Evolutionary conservation across 2,329 filamentous ascomycete species (phyloP), one percentile per base, ranked within the genome.

Genomic region (Orbilia brochopaga): DNA sequence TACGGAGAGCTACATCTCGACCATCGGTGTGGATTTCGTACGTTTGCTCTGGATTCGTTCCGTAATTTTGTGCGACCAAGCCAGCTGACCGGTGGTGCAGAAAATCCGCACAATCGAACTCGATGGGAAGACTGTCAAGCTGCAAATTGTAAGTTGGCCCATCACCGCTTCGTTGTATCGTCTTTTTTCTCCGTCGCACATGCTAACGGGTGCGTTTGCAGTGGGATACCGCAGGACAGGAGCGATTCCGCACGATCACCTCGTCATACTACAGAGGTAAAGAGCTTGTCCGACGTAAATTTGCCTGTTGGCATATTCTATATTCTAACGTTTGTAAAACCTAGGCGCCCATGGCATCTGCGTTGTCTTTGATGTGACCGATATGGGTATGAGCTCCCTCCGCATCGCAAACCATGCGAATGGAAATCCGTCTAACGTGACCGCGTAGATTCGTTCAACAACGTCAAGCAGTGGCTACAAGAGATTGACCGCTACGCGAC

Each of bases 41-140:
- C 78, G 91, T 86, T 53, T 51, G 27, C 15, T 30, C 13, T 27
- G 21, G 19, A 19, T 35, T 55, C 40, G 17, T 17, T 46, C 32
- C n/a, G 11, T 24, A 40, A 7, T 46, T 19, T n/a, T 62, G 40
- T 27, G 46, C 17, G 17, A 37, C 46, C 24, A 52, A 17, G n/a
- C n/a, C n/a, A n/a, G 27, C 51, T 70, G 21, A 27, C 64, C 58
- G 44, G 59, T 54, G 24, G 32, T 56, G 51, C 78, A 97, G 92
- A 99, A 99, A 95, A 99, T 99, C 85, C 89, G 94, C 81, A 99
- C 94, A 75, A 97, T 97, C 83, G 94, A 99, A 83, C 89, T 97
- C 79, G 94, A 99, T 83, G 92, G 92, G 83, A 99, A 99, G 89
- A 97, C 94, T 19, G 94, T 99, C 81, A 99, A 99, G 85, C 87